Conservation (phyloP, 306 rosid genomes). For the Prunus mira region DNA sequence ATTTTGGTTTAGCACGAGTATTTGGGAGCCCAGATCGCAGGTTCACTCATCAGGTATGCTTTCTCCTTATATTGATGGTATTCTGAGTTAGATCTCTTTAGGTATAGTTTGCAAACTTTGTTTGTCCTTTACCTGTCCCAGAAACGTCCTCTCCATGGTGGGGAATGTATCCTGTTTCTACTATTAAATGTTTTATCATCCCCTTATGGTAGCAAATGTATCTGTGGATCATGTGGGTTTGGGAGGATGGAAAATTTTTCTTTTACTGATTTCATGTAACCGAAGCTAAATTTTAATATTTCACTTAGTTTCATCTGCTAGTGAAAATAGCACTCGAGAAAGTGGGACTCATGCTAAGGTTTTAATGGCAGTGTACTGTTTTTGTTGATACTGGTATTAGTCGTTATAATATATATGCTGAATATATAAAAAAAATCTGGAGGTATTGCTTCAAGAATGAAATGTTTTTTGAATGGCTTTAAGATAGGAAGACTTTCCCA, state of each 20-base stretch:
- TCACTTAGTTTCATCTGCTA: neutral
- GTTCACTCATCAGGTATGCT: conserved; percentile 87
- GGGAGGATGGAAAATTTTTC: neutral
- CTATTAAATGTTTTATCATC: too few species aligned
- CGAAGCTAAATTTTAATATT: too few species aligned
- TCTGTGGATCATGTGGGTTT: neutral
- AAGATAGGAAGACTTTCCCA: neutral
- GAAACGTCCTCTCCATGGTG: neutral
- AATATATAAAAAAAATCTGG: neutral
- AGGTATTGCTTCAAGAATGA: neutral
- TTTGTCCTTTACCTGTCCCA: neutral
- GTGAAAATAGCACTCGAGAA: neutral
- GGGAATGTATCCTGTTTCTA: neutral
- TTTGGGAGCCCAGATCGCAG: conserved; percentile 97
- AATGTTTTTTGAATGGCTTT: neutral
- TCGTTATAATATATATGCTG: neutral
- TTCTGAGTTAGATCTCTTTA: conserved; percentile 12
- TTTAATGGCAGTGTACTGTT: neutral
- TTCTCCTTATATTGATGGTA: conserved; percentile 24
- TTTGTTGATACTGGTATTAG: neutral
- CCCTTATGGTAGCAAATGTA: too few species aligned
- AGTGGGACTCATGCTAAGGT: neutral
- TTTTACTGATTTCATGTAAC: neutral
- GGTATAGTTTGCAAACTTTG: neutral
- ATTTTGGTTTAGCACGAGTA: conserved; percentile 95